Base-by-base conservation (phyloP, 768 basidiomycete genomes). In the Tricholoma flavovirens region DNA sequence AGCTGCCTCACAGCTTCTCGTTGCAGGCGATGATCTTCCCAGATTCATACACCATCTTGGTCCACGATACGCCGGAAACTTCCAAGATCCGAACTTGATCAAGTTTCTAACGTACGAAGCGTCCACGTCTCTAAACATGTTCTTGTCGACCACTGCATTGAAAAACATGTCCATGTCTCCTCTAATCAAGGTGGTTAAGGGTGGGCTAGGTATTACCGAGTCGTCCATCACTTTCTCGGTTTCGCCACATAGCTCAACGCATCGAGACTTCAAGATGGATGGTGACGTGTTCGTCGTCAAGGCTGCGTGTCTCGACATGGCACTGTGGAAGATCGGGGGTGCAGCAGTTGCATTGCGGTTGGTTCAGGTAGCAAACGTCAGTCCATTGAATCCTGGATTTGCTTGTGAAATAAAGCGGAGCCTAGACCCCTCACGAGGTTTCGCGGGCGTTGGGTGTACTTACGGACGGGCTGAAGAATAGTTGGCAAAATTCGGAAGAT, bases 401-500 rank as follows among this genome's bases (percentile, higher is more conserved):
- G 8, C 50, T 12, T 60, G 0, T 17, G 53, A 4, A 53, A 26
- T 22, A 36, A 36, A 36, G 51, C 10, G 38, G 15, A 6, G 15
- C 5, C 45, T 38, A 92, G 87, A 90, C 83, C 0, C 71, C 85
- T 0, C 88, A 90, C 58, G 91, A 94, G 61, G 62, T 96, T 2
- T 88, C 88, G 0, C 75, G 86, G 14, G 79, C 90, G 0, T 69
- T 94, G 5, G 74, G 84, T 3, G 82, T 94, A 24, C 69, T 96
- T 19, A 79, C 83, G 8, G 92, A 95, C 62, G 83, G 88, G 2
- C 67, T 97, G 45, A 83, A 83, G 60, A 86, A 88, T 61, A 90
- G 83, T 62, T 98, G 95, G 95, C 83, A 90, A 63, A 93, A 92
- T 64, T 94, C 90, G 33, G 94, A 95, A 66, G 95, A 97, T 62